Evolutionary conservation across 441 rosid genomes (phyloP), one percentile per base, ranked within the genome.

Genomic region (Metrosideros polymorpha): DNA sequence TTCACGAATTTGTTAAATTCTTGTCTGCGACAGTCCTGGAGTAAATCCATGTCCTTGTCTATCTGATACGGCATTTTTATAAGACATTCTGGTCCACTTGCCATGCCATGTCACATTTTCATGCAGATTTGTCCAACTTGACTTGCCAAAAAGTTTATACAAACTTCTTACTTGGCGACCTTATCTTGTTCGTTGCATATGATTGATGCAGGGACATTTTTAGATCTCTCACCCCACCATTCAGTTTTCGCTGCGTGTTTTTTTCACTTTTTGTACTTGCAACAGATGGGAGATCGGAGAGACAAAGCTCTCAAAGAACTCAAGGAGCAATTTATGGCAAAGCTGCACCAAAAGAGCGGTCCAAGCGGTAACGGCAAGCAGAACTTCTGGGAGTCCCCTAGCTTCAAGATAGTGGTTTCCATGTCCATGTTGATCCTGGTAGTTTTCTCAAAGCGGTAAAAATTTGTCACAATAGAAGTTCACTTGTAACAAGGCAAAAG

Each of bases 371-470:
- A 75, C 14, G 93, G 89, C 50, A 95, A 94, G 83, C 93, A 86
- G 83, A 96, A 95, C 88, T 95, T 96, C 87, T 98, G 99, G 99
- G 98, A 98, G 87, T 89, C 92, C 82, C 90, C 99, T 9, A 90
- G 97, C 87, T 96, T 98, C 93, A 95, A 96, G 94, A 84, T 96
- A 83, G 93, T 93, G 82, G 96, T 91, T 88, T 94, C 98, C 83
- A 89, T 98, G 98, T 98, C 99, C 14, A 95, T 98, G 99, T 87
- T 98, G 91, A 83, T 96, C 85, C 87, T 96, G 91, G 98, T 95
- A 35, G 93, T 91, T 85, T 90, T 95, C 87, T 95, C 98, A 6
- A 95, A 92, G 94, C 92, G 97, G 85, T 95, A 85, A 92, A 87
- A 32, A 50, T 22, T 53, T 39, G 79, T 71, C 49, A 71, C 47